Percentiles rank a stretch among this genome's conserved stretches.
phyloP scores from a whole-genome alignment of 441 rosid species.

The Adansonia madagascariensis region DNA sequence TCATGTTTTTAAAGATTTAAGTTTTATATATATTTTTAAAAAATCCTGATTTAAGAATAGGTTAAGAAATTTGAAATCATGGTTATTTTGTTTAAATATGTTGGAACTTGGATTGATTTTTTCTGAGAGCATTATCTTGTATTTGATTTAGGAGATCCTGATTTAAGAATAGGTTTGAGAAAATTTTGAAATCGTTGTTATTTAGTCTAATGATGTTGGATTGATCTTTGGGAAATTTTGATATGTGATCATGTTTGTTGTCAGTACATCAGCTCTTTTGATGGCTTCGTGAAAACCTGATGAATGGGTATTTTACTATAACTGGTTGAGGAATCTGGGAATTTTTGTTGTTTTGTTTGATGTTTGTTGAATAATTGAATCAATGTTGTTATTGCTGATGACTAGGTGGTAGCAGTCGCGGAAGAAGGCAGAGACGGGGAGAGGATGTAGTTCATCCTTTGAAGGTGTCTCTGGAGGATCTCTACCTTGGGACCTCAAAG shows the following conservation, averaged over 20 bases:
- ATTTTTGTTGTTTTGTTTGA: neutral
- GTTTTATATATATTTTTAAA: neutral
- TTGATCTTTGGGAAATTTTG: neutral
- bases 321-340: neutral
- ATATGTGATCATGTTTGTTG: neutral
- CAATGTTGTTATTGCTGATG: constrained; percentile 5
- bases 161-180: neutral
- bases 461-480: constrained; percentile 73
- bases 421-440: constrained; percentile 75
- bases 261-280: neutral
- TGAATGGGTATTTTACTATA: neutral
- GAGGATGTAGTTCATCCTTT: constrained; percentile 80
- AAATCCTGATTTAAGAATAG: neutral
- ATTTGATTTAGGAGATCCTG: neutral
- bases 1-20: neutral
- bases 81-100: neutral
- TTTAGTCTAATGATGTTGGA: neutral
- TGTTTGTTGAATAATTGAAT: neutral
- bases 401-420: constrained; percentile 70
- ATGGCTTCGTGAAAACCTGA: neutral
- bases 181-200: neutral
- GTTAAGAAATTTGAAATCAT: neutral
- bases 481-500: constrained; percentile 67
- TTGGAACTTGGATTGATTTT: too few relatives aligned
- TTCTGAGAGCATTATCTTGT: too few relatives aligned